phyloP scores from a whole-genome alignment of 208 protist species.

The Entamoeba invadens region DNA sequence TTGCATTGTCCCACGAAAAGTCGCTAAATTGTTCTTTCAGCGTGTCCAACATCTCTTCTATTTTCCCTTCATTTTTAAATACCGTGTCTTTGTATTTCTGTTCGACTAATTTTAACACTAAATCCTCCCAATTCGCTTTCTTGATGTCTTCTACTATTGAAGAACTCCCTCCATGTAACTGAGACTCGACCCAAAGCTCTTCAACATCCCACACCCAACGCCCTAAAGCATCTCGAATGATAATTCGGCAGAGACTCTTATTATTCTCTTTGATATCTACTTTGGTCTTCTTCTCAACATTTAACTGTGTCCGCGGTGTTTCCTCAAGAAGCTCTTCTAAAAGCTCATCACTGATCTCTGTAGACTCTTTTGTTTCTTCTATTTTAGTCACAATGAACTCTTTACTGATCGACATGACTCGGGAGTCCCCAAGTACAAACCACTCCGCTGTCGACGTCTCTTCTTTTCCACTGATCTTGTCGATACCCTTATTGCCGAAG shows the following conservation, averaged over 20 bases:
- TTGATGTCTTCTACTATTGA: not conserved
- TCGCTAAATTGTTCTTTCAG: not conserved
- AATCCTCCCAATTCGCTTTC: not conserved
- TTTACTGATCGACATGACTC: not conserved
- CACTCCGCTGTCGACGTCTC: not conserved
- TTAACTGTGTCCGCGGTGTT: not conserved
- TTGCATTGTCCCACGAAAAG: not conserved
- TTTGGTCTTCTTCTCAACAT: not conserved
- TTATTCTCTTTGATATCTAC: not conserved
- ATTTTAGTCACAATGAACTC: not conserved
- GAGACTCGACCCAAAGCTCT: not conserved
- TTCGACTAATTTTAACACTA: not conserved
- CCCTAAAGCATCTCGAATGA: not conserved
- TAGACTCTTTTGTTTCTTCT: not conserved
- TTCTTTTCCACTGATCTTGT: not conserved
- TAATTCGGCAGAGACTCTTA: not conserved
- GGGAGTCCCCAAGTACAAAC: not conserved
- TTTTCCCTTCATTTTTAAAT: not conserved
- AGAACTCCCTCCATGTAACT: not conserved
- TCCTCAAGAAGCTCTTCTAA: not conserved
- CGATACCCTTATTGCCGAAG: not conserved
- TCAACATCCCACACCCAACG: not conserved
- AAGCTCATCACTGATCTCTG: not conserved
- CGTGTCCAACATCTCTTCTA: not conserved
- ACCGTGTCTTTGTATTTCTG: not conserved